Evolutionary conservation across 495 filamentous ascomycete genomes (phyloP), one percentile per base, ranked within the genome.

Genomic region (Aspergillus heteromorphus): DNA sequence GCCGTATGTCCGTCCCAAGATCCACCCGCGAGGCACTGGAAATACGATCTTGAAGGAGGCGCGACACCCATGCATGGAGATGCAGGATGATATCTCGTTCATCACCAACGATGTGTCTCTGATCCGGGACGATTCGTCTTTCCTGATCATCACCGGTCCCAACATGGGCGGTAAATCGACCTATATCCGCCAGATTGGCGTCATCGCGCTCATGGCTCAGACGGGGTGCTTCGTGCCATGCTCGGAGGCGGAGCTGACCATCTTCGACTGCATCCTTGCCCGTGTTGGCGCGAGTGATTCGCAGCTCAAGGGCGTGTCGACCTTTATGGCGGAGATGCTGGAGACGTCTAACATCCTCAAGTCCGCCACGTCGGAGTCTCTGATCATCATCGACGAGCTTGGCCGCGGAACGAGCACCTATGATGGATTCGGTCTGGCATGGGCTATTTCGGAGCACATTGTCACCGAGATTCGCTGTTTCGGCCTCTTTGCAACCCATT

Each of bases 321-420:
- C 93, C 0, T 99, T 99, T 77, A 99, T 99, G 95, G 95, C 95
- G 0, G 93, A 99, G 74, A 99, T 99, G 93, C 80, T 99, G 21
- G 93, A 99, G 65, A 99, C 93, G 0, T 89, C 93, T 53, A 97
- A 96, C 63, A 99, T 99, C 57, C 87, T 99, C 65, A 97, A 97
- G 72, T 92, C 88, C 4, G 93, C 93, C 3, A 97, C 93, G 1
- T 85, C 85, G 7, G 93, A 97, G 62, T 92, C 87, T 5, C 78
- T 99, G 48, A 96, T 99, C 67, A 96, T 99, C 71, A 95, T 97
- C 62, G 95, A 99, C 72, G 93, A 99, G 72, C 84, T 99, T n/a
- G 93, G 93, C 23, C 88, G 93, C 53, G 93, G 93, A 48, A 99
- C 93, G 1, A 96, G 91, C 56, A 99, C 95, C 0, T 99, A 99